Conservation (phyloP, 2,329 filamentous ascomycete species). For the Pestalotiopsis fici region DNA sequence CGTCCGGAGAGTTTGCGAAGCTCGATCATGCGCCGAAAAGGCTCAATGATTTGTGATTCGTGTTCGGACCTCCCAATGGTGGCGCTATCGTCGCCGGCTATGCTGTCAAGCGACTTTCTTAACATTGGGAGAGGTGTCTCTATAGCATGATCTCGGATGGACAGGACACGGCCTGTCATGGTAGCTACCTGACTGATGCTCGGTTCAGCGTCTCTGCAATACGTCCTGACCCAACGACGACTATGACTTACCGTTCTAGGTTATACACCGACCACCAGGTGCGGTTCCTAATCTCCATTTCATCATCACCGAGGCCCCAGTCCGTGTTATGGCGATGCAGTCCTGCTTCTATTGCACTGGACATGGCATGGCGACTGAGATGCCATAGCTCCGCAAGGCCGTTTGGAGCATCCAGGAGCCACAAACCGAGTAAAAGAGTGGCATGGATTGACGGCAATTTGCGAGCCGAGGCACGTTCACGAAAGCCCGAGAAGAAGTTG, state of each 20-base stretch:
- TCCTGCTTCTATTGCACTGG: background rate
- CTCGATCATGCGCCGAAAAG: background rate
- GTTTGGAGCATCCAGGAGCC: background rate
- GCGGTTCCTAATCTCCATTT: background rate
- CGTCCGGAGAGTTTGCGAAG: background rate
- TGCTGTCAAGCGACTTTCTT: background rate
- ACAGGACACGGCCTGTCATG: background rate
- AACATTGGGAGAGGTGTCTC: background rate
- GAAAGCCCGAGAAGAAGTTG: background rate
- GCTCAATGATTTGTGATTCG: background rate
- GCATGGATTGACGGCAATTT: background rate
- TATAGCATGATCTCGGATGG: background rate
- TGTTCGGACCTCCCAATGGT: background rate
- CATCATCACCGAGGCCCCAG: background rate
- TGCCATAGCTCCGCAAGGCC: background rate
- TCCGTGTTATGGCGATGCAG: background rate
- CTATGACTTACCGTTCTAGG: background rate
- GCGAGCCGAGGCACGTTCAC: background rate
- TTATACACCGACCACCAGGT: background rate
- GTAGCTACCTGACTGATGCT: background rate
- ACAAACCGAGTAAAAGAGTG: background rate
- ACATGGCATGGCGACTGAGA: background rate
- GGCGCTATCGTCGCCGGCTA: no score
- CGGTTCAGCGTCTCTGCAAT: background rate
- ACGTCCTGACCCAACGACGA: background rate